These are phyloP conservation scores for Ocimum tenuiflorum DNA, from an alignment of 257 asterid genomes.

Conservation along the genomic window DNA sequence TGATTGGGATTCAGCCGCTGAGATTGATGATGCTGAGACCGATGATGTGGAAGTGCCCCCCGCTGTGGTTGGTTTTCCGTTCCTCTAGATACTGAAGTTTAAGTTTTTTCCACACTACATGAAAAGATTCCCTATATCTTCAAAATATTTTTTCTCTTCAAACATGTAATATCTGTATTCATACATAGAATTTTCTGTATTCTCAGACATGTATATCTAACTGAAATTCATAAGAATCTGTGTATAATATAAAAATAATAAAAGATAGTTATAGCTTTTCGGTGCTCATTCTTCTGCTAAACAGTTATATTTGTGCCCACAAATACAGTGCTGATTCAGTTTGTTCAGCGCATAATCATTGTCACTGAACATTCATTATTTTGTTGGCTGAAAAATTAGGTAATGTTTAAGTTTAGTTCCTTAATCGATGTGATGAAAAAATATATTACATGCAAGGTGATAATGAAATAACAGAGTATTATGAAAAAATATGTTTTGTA, in stretches of 20 bases:
- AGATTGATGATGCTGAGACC: conserved; percentile 54
- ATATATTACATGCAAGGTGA: neutral
- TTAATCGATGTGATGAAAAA: neutral
- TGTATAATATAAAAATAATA: neutral
- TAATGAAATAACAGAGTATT: no score
- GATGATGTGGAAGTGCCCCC: conserved; percentile 74
- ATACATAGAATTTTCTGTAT: neutral
- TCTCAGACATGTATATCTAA: neutral
- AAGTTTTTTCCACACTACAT: neutral
- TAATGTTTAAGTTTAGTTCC: no score
- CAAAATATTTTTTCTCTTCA: no score
- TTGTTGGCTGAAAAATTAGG: no score
- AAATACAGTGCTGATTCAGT: no score
- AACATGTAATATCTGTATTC: neutral
- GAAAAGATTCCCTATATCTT: neutral
- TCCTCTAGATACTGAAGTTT: conserved; percentile 13
- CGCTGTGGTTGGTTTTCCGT: conserved; percentile 52
- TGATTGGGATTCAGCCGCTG: conserved; percentile 96
- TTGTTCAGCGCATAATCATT: no score
- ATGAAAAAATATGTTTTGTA: no score
- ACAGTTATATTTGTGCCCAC: no score
- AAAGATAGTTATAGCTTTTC: neutral
- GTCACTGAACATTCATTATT: no score
- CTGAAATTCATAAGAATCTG: neutral
- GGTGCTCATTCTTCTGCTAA: no score